A percentile compares a stretch with the other conserved stretches of the same genome.
phyloP scores from a whole-genome alignment of 257 asterid genomes.

The Lycium ferocissimum region DNA sequence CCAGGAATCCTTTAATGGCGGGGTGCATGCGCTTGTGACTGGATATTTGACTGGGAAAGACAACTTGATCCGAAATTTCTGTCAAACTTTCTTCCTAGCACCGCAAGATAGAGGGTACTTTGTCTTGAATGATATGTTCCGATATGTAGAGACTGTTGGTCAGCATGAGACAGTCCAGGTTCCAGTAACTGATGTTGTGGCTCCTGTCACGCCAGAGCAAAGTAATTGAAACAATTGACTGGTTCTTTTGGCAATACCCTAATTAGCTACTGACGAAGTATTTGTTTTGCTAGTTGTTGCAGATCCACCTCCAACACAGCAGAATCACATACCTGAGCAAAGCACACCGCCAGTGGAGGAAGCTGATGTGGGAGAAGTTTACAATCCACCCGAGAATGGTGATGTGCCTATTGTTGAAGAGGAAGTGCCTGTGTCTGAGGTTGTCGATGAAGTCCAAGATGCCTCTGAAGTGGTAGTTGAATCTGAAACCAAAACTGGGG shows the following conservation, averaged over 20 bases:
- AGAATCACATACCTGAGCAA: conserved; percentile 59
- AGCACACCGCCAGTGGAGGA: conserved; percentile 62
- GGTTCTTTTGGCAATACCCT: conserved; percentile 22
- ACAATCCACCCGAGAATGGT: conserved; percentile 76
- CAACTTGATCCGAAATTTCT: conserved; percentile 58
- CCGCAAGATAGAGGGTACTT: conserved; percentile 93
- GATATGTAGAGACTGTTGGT: conserved; percentile 55
- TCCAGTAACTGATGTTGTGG: conserved; percentile 50
- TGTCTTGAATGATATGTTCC: conserved; percentile 89
- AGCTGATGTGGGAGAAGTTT: conserved; percentile 68
- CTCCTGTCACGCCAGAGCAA: conserved; percentile 61
- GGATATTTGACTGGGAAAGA: conserved; percentile 75
- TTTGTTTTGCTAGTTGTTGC: conserved; percentile 28
- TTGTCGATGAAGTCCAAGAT: conserved; percentile 66
- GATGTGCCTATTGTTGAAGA: conserved; percentile 61
- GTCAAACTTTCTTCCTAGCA: conserved; percentile 92
- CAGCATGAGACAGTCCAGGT: conserved; percentile 42
- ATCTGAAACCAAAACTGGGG: conserved; percentile 62
- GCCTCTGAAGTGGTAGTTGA: conserved; percentile 54
- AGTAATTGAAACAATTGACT: conserved; percentile 43
- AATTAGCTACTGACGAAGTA: conserved; percentile 20
- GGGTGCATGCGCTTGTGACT: conserved; percentile 89
- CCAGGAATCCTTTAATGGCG: conserved; percentile 80
- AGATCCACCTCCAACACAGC: conserved; percentile 60
- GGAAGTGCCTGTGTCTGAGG: conserved; percentile 83